Percentiles rank a stretch among this genome's conserved stretches.
Conservation (phyloP, 352 stramenopile species). For the Pythium folliculosum region DNA sequence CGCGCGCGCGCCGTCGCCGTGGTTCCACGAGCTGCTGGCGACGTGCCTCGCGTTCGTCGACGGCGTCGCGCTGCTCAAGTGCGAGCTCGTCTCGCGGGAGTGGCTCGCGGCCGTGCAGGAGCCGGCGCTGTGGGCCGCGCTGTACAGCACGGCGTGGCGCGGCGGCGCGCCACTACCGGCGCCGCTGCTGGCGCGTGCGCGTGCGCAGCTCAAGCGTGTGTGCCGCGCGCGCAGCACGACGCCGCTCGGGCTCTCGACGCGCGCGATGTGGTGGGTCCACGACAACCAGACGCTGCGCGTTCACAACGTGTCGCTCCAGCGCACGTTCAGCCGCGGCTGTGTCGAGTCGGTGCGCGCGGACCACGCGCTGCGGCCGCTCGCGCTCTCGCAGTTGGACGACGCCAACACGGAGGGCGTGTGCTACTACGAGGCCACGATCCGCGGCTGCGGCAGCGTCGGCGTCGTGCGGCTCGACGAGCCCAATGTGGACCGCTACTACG, state of each 20-base stretch:
- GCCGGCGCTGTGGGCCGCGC: conserved; percentile 29
- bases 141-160: conserved; percentile 31
- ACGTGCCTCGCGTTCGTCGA: conserved; percentile 36
- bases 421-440: conserved; percentile 42
- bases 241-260: conserved; percentile 31
- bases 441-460: conserved; percentile 35
- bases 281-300: conserved; percentile 28
- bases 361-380: conserved; percentile 20
- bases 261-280: conserved; percentile 29
- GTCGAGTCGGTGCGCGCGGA: conserved; percentile 39
- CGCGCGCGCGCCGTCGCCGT: neutral
- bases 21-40: conserved; percentile 29
- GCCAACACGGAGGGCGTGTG: conserved; percentile 7
- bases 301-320: conserved; percentile 38
- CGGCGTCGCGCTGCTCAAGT: conserved; percentile 27
- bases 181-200: neutral
- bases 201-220: conserved; percentile 26
- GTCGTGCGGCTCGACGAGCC: conserved; percentile 23
- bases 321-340: conserved; percentile 25
- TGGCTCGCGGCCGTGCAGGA: conserved; percentile 25
- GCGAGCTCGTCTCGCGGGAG: conserved; percentile 26
- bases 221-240: conserved; percentile 22
- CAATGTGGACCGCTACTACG: conserved; percentile 26
- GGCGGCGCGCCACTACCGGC: neutral
- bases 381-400: neutral